phyloP scores from a whole-genome alignment of 1,284 basidiomycete genomes.

The Chondrostereum purpureum region DNA sequence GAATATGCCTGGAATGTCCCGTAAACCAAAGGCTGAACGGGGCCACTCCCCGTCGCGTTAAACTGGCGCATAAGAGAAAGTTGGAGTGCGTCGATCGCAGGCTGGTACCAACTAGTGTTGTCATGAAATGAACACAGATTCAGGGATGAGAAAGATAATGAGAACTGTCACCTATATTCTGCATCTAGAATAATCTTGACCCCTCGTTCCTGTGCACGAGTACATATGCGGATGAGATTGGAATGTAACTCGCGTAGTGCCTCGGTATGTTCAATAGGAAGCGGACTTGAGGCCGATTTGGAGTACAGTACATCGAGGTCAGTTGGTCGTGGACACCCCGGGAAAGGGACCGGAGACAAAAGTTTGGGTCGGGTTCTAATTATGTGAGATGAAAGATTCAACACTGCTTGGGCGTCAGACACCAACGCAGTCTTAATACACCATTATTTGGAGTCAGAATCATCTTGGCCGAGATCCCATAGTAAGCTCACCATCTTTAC shows the following conservation, averaged over 20 bases:
- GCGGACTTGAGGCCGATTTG: slow-evolving; percentile 16
- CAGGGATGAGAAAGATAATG: too few relatives aligned
- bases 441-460: too few relatives aligned
- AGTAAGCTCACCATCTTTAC: slow-evolving; percentile 73
- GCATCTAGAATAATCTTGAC: slow-evolving; percentile 76
- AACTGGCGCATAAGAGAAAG: slow-evolving; percentile 72
- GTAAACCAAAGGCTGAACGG: slow-evolving; percentile 63
- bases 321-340: slow-evolving; percentile 46
- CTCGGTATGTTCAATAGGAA: slow-evolving; percentile 49
- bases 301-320: slow-evolving; percentile 43
- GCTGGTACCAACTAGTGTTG: slow-evolving; percentile 80
- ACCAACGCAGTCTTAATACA: slow-evolving; percentile 58
- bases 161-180: slow-evolving; percentile 78
- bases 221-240: slow-evolving; percentile 55
- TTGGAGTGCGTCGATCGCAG: slow-evolving; percentile 76
- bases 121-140: too few relatives aligned
- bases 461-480: neutral
- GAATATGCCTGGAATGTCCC: slow-evolving; percentile 86
- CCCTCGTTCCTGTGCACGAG: slow-evolving; percentile 49
- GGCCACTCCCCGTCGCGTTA: slow-evolving; percentile 41
- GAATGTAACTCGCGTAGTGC: slow-evolving; percentile 55
- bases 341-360: slow-evolving; percentile 47
- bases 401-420: slow-evolving; percentile 47
- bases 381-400: slow-evolving; percentile 50
- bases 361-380: slow-evolving; percentile 28